Percentiles rank a stretch among this genome's conserved stretches.
These are phyloP conservation scores for Cryptosporidium tyzzeri DNA, from an alignment of 169 alveolate species.

Conservation along the genomic window DNA sequence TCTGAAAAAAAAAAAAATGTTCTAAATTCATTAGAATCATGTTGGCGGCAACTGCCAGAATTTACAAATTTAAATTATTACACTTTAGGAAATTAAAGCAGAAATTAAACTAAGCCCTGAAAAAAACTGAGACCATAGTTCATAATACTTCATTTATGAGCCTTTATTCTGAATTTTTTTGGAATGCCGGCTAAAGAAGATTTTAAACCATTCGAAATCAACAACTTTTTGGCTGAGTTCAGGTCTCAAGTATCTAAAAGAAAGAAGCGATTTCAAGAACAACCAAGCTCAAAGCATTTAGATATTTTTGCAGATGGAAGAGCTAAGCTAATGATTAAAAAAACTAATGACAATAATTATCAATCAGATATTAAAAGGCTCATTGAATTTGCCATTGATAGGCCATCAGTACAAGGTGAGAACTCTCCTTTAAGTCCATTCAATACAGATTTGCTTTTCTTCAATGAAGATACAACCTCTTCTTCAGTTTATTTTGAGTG, in stretches of 20 bases:
- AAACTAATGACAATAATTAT: neutral
- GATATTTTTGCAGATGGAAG: constrained; percentile 70
- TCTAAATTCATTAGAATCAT: too few relatives aligned
- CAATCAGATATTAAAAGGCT: constrained; percentile 39
- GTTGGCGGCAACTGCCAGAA: neutral
- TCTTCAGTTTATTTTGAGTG: constrained; percentile 52
- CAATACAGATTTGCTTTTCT: constrained; percentile 24
- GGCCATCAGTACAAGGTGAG: constrained; percentile 27
- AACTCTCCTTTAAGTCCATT: constrained; percentile 58
- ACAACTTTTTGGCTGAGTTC: constrained; percentile 22
- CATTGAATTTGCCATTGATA: constrained; percentile 29
- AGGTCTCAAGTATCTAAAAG: constrained; percentile 34
- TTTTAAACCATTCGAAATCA: constrained; percentile 27
- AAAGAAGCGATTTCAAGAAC: constrained; percentile 43
- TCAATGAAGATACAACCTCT: constrained; percentile 48
- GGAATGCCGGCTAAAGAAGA: constrained; percentile 8
- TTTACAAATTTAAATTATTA: neutral
- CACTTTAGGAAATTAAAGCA: neutral
- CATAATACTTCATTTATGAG: neutral
- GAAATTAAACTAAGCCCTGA: neutral
- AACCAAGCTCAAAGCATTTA: constrained; percentile 5
- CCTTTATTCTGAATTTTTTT: neutral
- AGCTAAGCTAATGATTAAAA: constrained; percentile 29
- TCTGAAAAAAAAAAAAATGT: neutral
- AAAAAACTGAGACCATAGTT: neutral